Percentiles rank a stretch among this genome's conserved stretches.
phyloP scores from a whole-genome alignment of 75 land plant species.

The Selaginella tamariscina region DNA sequence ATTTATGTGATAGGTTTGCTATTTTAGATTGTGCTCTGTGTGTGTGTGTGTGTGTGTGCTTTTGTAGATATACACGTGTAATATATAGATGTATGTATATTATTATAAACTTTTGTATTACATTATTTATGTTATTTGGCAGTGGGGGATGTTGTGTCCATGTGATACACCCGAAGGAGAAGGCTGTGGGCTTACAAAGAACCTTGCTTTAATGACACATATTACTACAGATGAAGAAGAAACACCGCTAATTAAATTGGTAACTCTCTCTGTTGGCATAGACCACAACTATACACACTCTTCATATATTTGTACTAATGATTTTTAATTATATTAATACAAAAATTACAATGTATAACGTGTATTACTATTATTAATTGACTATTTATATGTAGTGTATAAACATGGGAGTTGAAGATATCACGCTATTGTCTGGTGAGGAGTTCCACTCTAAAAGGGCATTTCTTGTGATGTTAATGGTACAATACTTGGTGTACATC shows the following conservation, averaged over 20 bases:
- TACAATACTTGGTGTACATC: conserved; percentile 79
- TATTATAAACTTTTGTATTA: neutral
- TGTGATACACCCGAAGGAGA: conserved; percentile 99
- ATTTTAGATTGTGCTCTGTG: too few species aligned
- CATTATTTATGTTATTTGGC: conserved; percentile 14
- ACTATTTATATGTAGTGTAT: conserved; percentile 36
- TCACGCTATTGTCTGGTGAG: conserved; percentile 66
- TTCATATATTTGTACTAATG: neutral
- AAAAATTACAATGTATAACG: too few species aligned
- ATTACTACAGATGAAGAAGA: conserved; percentile 98
- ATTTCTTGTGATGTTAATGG: conserved; percentile 91
- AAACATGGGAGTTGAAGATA: conserved; percentile 79
- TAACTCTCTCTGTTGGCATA: too few species aligned
- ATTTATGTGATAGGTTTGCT: neutral
- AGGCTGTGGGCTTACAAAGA: conserved; percentile 91
- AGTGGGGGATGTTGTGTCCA: conserved; percentile 99
- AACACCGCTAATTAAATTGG: conserved; percentile 68
- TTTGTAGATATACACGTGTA: too few species aligned
- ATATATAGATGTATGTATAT: too few species aligned
- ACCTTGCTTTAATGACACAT: conserved; percentile 93
- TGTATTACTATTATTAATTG: neutral
- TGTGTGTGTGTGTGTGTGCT: too few species aligned
- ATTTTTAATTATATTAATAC: too few species aligned
- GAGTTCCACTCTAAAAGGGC: conserved; percentile 65
- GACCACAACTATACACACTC: neutral